Percentiles rank a stretch among this genome's conserved stretches.
Conservation (phyloP, 225 moss, liverwort and hornwort genomes). For the Pseudisothecium myosuroides region DNA sequence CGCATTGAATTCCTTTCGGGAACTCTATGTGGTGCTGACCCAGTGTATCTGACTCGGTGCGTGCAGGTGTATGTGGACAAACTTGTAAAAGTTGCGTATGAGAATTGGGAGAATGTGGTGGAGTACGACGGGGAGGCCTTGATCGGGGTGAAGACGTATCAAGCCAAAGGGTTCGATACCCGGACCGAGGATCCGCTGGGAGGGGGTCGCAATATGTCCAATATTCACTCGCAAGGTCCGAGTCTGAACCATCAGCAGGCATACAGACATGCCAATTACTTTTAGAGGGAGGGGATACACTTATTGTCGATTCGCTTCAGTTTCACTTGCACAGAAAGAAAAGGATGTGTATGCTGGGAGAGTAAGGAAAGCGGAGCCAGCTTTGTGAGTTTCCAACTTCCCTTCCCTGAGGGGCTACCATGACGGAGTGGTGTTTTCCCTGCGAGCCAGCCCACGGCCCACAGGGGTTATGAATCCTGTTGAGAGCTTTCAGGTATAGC, state of each 20-base stretch:
- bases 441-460: neutral
- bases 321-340: slow-evolving; percentile 6
- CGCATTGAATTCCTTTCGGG: neutral
- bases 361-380: neutral
- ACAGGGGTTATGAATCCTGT: slow-evolving; percentile 1
- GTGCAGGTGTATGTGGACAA: neutral
- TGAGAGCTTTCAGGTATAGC: slow-evolving; percentile 33
- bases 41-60: neutral
- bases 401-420: slow-evolving; percentile 6
- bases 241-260: slow-evolving; percentile 37
- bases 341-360: neutral
- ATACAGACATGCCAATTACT: slow-evolving; percentile 26
- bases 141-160: slow-evolving; percentile 42
- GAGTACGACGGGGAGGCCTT: slow-evolving; percentile 52
- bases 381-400: neutral
- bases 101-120: slow-evolving; percentile 60
- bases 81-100: slow-evolving; percentile 37
- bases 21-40: neutral
- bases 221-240: slow-evolving; percentile 36
- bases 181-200: slow-evolving; percentile 36
- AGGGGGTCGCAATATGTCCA: slow-evolving; percentile 17
- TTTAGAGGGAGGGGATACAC: slow-evolving; percentile 1
- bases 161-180: slow-evolving; percentile 35
- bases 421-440: slow-evolving; percentile 17
- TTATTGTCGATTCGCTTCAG: slow-evolving; percentile 8